These are phyloP conservation scores for Dillenia suffruticosa DNA, from an alignment of 164 flowering plant species.

Conservation along the genomic window DNA sequence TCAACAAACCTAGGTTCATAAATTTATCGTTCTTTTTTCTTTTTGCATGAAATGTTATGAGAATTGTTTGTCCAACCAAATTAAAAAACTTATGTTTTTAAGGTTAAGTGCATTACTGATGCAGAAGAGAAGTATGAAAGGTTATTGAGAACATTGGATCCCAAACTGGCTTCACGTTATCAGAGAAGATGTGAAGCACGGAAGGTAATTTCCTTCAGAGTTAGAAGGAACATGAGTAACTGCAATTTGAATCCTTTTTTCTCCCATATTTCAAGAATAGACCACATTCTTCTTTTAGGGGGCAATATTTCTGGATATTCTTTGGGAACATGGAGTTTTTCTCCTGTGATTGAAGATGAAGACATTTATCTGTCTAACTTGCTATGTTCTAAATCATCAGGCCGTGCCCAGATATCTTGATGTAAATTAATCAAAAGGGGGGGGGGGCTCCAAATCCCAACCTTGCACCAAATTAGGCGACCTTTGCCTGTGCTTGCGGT, in stretches of 20 bases:
- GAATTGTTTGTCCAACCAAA: background rate
- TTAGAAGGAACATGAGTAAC: background rate
- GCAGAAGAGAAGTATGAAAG: conserved; percentile 72
- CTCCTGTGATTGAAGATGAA: conserved; percentile 71
- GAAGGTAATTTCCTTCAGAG: conserved; percentile 47
- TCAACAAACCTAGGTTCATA: too few relatives aligned
- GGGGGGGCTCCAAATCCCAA: too few relatives aligned
- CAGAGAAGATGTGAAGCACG: conserved; percentile 75
- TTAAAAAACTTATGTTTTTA: conserved; percentile 1
- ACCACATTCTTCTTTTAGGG: conserved; percentile 33
- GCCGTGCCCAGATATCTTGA: too few relatives aligned
- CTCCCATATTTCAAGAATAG: background rate
- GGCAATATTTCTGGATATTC: conserved; percentile 57
- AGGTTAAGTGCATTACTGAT: conserved; percentile 76
- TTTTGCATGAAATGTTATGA: background rate
- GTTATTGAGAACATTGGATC: conserved; percentile 54
- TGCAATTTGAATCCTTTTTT: background rate
- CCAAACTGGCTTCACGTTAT: conserved; percentile 50
- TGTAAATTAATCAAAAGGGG: too few relatives aligned
- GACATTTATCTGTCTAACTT: conserved; percentile 44
- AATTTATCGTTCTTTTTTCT: background rate
- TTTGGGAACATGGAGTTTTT: conserved; percentile 87
- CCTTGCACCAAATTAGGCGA: too few relatives aligned
- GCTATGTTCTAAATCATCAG: conserved; percentile 5
- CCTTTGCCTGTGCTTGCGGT: too few relatives aligned